Conservation (phyloP, 108 stramenopile species). For the Conticribra weissflogii region DNA sequence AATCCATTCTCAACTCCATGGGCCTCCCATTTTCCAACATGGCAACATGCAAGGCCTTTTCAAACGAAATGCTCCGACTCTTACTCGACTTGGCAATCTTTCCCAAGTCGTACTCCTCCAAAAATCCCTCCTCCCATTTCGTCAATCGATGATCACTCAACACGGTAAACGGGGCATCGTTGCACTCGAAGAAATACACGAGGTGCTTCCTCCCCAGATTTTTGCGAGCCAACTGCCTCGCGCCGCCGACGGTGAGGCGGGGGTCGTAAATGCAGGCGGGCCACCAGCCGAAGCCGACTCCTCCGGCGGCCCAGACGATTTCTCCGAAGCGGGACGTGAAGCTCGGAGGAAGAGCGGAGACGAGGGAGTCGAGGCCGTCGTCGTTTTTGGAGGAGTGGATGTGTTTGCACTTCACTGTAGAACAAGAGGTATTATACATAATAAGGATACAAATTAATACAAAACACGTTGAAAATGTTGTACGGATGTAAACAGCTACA, state of each 20-base stretch:
- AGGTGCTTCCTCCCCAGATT: slow-evolving; percentile 83
- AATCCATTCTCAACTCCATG: slow-evolving; percentile 80
- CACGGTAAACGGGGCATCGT: slow-evolving; percentile 81
- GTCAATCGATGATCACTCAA: slow-evolving; percentile 59
- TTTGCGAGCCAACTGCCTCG: slow-evolving; percentile 73
- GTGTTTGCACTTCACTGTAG: slow-evolving; percentile 56
- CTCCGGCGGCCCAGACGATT: slow-evolving; percentile 86
- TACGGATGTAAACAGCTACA: too few species aligned
- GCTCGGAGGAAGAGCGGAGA: slow-evolving; percentile 63
- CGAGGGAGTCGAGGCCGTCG: slow-evolving; percentile 68
- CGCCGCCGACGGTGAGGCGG: slow-evolving; percentile 76
- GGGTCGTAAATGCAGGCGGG: slow-evolving; percentile 61
- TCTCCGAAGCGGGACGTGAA: slow-evolving; percentile 83
- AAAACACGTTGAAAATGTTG: too few species aligned
- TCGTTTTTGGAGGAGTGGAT: slow-evolving; percentile 36
- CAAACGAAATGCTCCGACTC: slow-evolving; percentile 54
- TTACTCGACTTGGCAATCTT: slow-evolving; percentile 72
- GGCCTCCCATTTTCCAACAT: slow-evolving; percentile 74
- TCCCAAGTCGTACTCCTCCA: slow-evolving; percentile 79
- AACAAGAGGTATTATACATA: neutral
- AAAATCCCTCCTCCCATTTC: slow-evolving; percentile 73
- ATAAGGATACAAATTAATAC: too few species aligned
- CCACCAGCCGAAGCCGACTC: slow-evolving; percentile 81
- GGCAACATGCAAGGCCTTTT: slow-evolving; percentile 70
- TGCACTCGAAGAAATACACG: slow-evolving; percentile 86